Percentiles rank a stretch among this genome's conserved stretches.
These are phyloP conservation scores for Gonapodya prolifera DNA, from an alignment of 192 early-diverging fungal genomes.

Conservation along the genomic window DNA sequence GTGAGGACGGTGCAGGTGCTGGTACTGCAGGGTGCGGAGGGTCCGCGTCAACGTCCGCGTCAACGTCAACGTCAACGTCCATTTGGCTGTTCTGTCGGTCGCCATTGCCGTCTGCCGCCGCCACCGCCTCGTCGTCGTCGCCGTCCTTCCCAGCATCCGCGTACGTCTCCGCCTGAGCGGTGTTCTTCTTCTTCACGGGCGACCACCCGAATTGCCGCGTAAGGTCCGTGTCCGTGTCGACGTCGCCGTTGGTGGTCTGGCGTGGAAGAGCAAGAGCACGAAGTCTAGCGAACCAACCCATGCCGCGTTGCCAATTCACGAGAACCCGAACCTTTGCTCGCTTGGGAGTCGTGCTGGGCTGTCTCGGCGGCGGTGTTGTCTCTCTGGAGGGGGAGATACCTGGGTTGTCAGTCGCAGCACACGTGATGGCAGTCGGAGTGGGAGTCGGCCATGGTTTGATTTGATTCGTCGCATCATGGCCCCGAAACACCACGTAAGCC, in stretches of 20 bases:
- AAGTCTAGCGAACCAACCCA: too few species aligned
- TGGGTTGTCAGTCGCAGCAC: too few species aligned
- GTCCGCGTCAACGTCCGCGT: not conserved
- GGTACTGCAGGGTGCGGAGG: not conserved
- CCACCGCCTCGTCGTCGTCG: too few species aligned
- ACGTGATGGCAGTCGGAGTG: too few species aligned
- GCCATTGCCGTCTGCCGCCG: too few species aligned
- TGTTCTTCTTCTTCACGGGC: not conserved
- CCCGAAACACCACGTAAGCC: too few species aligned
- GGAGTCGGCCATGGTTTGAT: too few species aligned
- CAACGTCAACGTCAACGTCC: not conserved
- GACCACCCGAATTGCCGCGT: not conserved
- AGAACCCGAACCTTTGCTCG: not conserved
- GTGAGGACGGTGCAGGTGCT: not conserved
- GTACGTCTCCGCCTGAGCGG: too few species aligned
- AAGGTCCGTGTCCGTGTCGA: not conserved
- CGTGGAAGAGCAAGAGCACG: not conserved
- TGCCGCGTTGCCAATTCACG: too few species aligned
- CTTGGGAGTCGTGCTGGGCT: not conserved
- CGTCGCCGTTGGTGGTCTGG: not conserved
- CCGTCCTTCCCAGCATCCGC: too few species aligned
- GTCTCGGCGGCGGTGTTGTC: not conserved
- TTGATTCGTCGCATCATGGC: not conserved
- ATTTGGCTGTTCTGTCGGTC: too few species aligned
- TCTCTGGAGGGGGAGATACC: not conserved